phyloP scores from a whole-genome alignment of 441 rosid species.

The Geranium incanum region DNA sequence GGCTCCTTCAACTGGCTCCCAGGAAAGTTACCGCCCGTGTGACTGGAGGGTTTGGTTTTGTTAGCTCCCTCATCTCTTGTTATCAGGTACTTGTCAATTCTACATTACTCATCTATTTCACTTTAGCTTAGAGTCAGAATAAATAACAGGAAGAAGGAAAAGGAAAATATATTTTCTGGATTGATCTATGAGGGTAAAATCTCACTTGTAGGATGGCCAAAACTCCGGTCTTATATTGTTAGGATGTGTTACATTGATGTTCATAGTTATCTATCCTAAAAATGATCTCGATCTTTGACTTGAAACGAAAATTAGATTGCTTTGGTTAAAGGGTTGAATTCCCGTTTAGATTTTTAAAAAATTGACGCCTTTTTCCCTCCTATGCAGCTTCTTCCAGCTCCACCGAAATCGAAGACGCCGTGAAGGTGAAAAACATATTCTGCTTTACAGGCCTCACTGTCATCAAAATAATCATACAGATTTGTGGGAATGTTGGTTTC shows the following conservation, averaged over 20 bases:
- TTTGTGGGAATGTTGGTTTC: slow-evolving; percentile 24
- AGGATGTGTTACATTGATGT: too few species aligned
- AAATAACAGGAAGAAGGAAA: too few species aligned
- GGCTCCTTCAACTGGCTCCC: slow-evolving; percentile 86
- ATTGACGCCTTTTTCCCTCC: slow-evolving; percentile 20
- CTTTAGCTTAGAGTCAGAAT: background rate
- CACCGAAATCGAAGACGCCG: slow-evolving; percentile 59
- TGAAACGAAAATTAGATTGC: too few species aligned
- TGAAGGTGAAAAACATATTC: slow-evolving; percentile 34
- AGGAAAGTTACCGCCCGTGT: slow-evolving; percentile 85
- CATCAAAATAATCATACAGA: slow-evolving; percentile 27
- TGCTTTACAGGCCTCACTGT: slow-evolving; percentile 18
- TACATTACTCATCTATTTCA: background rate
- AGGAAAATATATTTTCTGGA: too few species aligned
- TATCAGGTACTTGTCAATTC: slow-evolving; percentile 62
- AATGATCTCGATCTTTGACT: too few species aligned
- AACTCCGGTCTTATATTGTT: too few species aligned
- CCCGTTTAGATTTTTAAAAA: background rate
- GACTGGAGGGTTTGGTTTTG: slow-evolving; percentile 82
- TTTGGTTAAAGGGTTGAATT: background rate
- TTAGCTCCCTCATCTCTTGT: slow-evolving; percentile 80
- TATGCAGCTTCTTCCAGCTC: slow-evolving; percentile 71
- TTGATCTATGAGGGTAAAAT: too few species aligned
- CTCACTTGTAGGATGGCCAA: too few species aligned
- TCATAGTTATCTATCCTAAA: too few species aligned